Evolutionary conservation across 2,329 filamentous ascomycete genomes (phyloP), one percentile per base, ranked within the genome.

Genomic region (Pseudodiploospora longispora): DNA sequence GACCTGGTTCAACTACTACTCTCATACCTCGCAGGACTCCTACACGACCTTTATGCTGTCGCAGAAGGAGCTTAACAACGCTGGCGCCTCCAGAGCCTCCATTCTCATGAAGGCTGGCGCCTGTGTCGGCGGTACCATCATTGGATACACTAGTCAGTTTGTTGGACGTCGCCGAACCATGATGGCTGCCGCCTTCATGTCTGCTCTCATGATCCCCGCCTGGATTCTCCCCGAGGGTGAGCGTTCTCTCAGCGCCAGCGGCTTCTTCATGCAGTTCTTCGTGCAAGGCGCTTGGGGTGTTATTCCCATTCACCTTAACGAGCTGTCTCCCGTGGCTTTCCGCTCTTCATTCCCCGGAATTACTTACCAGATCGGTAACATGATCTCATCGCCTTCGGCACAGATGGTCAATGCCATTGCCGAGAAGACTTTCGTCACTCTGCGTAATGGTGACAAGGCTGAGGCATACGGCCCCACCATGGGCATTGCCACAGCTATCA

Each of bases 71-170:
- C 71, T 90, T 47, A 56, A 71, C 43, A 83, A 86, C 55, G 58
- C 68, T 2, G 72, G 71, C 1, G 82, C 85, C 4, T 83, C 76
- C 6, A 78, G 83, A n/a, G 84, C 84, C 10, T 83, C 78, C n/a
- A 89, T 90, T 52, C 64, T 90, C 47, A 88, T 87, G 81, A 89
- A 89, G 66, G 80, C 76, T 1, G 85, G 86, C 28, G 84, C 85
- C 36, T 85, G 83, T 53, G 77, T 87, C 1, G 85, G 84, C 31
- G 84, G 84, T 28, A 82, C 80, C 36, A 77, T 84, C 48, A 75
- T 86, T 47, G 87, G 86, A 27, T 90, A 89, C 60, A 55, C 80
- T 6, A 87, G 82, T 6, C 85, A 91, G 58, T 87, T 82, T 58
- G 65, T 88, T 39, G 87, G 86, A 10, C 83, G 86, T 31, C 80